Evolutionary conservation across 1,139 yeast species (phyloP).

Genomic region (Candida neerlandica): DNA sequence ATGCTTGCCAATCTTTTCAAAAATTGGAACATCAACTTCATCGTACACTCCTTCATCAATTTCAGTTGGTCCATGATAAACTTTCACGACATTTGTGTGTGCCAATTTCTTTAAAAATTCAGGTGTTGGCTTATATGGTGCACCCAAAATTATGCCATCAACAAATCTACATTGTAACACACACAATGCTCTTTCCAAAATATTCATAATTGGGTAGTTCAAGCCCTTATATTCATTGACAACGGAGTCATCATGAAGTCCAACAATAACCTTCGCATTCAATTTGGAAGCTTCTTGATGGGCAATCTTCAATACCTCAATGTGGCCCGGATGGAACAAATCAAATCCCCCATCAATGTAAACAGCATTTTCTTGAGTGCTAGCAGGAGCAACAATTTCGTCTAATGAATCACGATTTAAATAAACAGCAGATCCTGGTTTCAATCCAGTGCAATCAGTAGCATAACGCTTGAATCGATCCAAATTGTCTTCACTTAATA

Average conservation of each 20-base stretch:
- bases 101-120: conserved; percentile 42
- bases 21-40: conserved; percentile 35
- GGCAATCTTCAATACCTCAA: conserved; percentile 61
- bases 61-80: conserved; percentile 67
- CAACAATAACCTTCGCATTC: conserved; percentile 59
- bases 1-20: conserved; percentile 53
- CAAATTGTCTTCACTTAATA: conserved; percentile 36
- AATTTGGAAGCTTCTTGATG: conserved; percentile 39
- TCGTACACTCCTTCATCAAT: conserved; percentile 41
- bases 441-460: conserved; percentile 63
- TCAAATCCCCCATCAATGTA: conserved; percentile 90
- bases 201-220: conserved; percentile 83
- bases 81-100: conserved; percentile 41
- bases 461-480: conserved; percentile 59
- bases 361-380: conserved; percentile 30
- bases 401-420: conserved; percentile 20
- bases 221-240: conserved; percentile 63
- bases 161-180: conserved; percentile 86
- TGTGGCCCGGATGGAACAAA: conserved; percentile 91
- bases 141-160: conserved; percentile 72
- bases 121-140: conserved; percentile 57
- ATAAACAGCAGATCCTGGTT: conserved; percentile 65
- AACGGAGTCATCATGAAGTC: conserved; percentile 64
- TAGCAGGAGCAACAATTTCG: conserved; percentile 41
- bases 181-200: conserved; percentile 82